A percentile compares a stretch with the other conserved stretches of the same genome.
Evolutionary conservation across 2,329 filamentous ascomycete genomes (phyloP).

Genomic region (Pseudogymnoascus sp.): DNA sequence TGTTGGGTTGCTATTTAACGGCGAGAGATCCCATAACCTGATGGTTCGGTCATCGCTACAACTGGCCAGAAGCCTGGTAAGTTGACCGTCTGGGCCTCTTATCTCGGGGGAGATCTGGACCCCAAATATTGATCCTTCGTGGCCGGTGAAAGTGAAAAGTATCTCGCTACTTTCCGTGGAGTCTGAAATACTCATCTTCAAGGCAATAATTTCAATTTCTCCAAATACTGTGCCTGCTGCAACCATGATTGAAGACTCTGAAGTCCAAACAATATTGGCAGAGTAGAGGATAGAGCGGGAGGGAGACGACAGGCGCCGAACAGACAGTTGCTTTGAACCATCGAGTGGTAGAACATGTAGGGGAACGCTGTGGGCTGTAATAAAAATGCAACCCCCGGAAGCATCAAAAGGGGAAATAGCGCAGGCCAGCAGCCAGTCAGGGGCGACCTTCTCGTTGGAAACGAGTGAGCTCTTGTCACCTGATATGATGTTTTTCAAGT

Average conservation of each 20-base stretch:
- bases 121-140: conserved; percentile 92
- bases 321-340: conserved; percentile 32
- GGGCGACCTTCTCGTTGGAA: conserved; percentile 38
- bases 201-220: conserved; percentile 85
- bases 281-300: conserved; percentile 84
- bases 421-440: conserved; percentile 75
- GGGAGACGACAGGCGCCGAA: conserved; percentile 47
- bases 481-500: conserved; percentile 16
- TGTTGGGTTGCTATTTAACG: conserved; percentile 1
- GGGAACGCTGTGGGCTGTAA: conserved; percentile 85
- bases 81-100: conserved; percentile 30
- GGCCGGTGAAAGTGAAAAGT: conserved; percentile 53
- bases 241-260: conserved; percentile 56
- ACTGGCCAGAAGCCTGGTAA: conserved; percentile 65
- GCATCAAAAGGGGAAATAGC: conserved; percentile 40
- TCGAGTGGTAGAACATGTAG: conserved; percentile 38
- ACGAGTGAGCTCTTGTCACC: conserved; percentile 15
- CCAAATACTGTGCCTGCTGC: conserved; percentile 91
- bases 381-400: conserved; percentile 46
- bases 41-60: conserved; percentile 95
- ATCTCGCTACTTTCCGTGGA: conserved; percentile 33
- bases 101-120: conserved; percentile 66
- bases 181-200: conserved; percentile 37
- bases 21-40: conserved; percentile 70
- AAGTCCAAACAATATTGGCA: conserved; percentile 62